Evolutionary conservation across 805 yeast species (phyloP).

Genomic region (Zygosaccharomyces kombuchaensis): DNA sequence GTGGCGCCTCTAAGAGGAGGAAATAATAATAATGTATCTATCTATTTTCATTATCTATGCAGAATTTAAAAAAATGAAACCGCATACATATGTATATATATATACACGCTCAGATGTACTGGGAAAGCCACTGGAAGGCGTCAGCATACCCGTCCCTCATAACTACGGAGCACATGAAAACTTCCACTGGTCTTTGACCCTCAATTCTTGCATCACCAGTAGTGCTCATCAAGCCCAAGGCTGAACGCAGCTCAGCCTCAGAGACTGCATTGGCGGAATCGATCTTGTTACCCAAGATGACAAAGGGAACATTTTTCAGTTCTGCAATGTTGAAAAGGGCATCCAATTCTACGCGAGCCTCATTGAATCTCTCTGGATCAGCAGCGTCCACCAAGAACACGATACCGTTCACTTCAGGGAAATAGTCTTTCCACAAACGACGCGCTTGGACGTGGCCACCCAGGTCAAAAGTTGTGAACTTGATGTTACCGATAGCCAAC

Average conservation of each 20-base stretch:
- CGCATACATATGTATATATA: not conserved
- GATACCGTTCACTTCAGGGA: conserved; percentile 98
- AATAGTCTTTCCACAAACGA: conserved; percentile 98
- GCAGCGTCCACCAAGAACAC: conserved; percentile 97
- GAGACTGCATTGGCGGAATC: conserved; percentile 92
- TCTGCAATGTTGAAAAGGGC: conserved; percentile 91
- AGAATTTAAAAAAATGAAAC: not conserved
- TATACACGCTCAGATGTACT: conserved; percentile 58
- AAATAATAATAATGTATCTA: conserved; percentile 9
- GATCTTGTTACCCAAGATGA: conserved; percentile 93
- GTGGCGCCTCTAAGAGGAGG: conserved; percentile 24
- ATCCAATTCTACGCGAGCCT: conserved; percentile 91
- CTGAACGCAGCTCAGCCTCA: conserved; percentile 89
- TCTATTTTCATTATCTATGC: not conserved
- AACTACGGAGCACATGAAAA: conserved; percentile 96
- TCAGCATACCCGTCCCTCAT: conserved; percentile 99
- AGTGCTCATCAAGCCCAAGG: conserved; percentile 80
- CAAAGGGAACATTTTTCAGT: conserved; percentile 82
- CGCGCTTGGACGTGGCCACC: conserved; percentile 99
- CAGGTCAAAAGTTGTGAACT: conserved; percentile 95
- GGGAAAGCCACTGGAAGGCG: conserved; percentile 97
- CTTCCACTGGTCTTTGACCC: conserved; percentile 85
- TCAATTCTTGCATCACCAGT: conserved; percentile 80
- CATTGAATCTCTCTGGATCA: conserved; percentile 91
- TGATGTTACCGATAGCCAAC: conserved; percentile 90